Evolutionary conservation across 169 alveolate species (phyloP), one percentile per base, ranked within the genome.

Genomic region (Plasmodium vinckei): DNA sequence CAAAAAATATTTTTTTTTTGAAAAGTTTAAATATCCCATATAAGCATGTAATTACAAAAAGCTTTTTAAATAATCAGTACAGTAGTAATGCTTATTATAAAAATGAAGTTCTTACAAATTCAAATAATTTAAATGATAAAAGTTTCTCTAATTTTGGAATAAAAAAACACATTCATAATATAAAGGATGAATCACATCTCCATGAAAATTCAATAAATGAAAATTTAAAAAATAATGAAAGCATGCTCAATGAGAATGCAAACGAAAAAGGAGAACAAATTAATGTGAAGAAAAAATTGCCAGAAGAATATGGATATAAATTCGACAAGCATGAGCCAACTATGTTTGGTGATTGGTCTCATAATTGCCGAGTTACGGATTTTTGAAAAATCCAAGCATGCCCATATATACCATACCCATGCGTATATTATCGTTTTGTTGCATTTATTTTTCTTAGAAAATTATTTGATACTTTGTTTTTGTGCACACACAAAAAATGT

Each of bases 341-440:
- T 15, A 92, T 93, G 96, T 92, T 92, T 70, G 96, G 96, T 54
- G 96, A 93, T 79, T 93, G 96, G 96, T 71, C 94, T 23, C 96
- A 93, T 64, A 93, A 92, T 89, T 94, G 96, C 53, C 87, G 96
- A 21, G 96, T 93, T 51, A 93, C 95, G 10, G 96, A 93, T 84
- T 93, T 93, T 87, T 93, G 69, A 88, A 19, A 5, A 17, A 13
- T 10, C 12, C 25, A 23, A 47, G n/a, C 5, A 19, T 61, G 23
- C 3, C 47, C 42, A 27, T 23, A 12, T 39, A 54, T 54, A 21
- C 15, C 10, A 27, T 17, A 21, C 9, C 4, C 6, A 13, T 71
- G 25, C 54, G 10, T 53, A 10, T 27, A 21, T 61, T 10, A 2
- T 61, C 9, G 6, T 27, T 25, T 23, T 33, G 42, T 3, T n/a